Base-by-base conservation (phyloP, 1,284 basidiomycete genomes). In the Stereum hirsutum region DNA sequence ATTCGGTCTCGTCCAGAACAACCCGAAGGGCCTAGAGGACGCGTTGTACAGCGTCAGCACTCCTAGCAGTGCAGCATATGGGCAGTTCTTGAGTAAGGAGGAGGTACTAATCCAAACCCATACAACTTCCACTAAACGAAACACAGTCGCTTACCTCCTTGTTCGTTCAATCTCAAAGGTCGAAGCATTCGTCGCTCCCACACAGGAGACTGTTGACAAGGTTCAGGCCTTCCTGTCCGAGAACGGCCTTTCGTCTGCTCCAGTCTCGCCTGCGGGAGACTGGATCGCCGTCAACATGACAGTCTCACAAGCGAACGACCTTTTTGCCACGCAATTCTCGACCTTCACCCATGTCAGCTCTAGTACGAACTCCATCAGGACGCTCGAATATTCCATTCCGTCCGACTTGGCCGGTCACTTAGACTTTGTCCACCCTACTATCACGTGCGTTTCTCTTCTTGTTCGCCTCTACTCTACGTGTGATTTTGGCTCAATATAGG, bases 181-280 rank as follows among this genome's bases (percentile, higher is more conserved):
- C 8, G 62, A 64, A 44, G 50, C 55, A 6, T 65, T 62, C 49
- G 60, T 64, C 14, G 54, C 56, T 2, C 68, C 68, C 4, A 48
- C 52, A 8, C 42, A 51, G 5, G 59, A 59, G 17, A 54, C 57
- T 6, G 49, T 58, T 8, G 46, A 49, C 6, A 48, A 55, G 4
- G 61, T 67, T 10, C 53, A 56, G 26, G 41, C 54, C 33, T 67
- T 57, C 57, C 54, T 65, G 10, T 46, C 54, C 2, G 43, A 47
- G 6, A 53, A 62, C 40, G 57, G 56, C 19, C 50, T 65, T 19
- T 53, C 41, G 23, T 44, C 55, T 17, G 46, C 44, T 30, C 46
- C 47, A 2, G 41, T 45, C 24, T 52, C 57, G 5, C 53, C 55
- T 45, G 51, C 52, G 8, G 54, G 54, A 6, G 57, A 58, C 41